These are phyloP conservation scores for Talaromyces sp. DNA, from an alignment of 2,329 filamentous ascomycete genomes.

Conservation along the genomic window DNA sequence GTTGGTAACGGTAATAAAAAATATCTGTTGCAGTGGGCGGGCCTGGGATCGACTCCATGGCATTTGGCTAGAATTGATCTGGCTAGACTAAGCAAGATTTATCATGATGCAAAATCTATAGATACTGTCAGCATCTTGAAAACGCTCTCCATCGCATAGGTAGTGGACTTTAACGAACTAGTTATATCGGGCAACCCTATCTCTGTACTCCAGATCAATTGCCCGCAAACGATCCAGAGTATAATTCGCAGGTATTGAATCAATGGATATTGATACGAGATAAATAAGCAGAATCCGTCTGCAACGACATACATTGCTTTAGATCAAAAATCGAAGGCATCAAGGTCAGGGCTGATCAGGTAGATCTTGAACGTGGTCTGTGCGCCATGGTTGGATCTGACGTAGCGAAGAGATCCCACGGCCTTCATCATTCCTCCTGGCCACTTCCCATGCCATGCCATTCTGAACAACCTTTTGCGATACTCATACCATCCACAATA, in stretches of 20 bases:
- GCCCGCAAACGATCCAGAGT: background rate
- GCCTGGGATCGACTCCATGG: conserved; percentile 7
- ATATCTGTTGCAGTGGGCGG: conserved; percentile 23
- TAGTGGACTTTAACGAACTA: background rate
- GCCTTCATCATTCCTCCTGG: background rate
- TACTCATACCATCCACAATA: background rate
- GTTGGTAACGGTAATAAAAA: conserved; percentile 54
- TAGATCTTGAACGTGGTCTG: conserved; percentile 5
- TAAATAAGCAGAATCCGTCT: background rate
- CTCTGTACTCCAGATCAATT: background rate
- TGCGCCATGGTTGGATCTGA: conserved; percentile 13
- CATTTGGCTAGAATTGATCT: background rate
- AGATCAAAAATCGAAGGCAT: background rate
- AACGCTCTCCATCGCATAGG: background rate
- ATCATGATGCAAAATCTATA: background rate
- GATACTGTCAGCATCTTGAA: background rate
- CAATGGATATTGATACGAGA: too few relatives aligned
- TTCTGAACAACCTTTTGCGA: too few relatives aligned
- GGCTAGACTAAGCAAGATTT: background rate
- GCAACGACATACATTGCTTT: background rate
- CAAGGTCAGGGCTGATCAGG: background rate
- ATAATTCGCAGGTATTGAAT: background rate
- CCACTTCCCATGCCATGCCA: background rate
- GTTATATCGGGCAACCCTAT: background rate
- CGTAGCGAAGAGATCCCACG: background rate